phyloP scores from a whole-genome alignment of 1,284 basidiomycete species.

The Ceratobasidium sp. region DNA sequence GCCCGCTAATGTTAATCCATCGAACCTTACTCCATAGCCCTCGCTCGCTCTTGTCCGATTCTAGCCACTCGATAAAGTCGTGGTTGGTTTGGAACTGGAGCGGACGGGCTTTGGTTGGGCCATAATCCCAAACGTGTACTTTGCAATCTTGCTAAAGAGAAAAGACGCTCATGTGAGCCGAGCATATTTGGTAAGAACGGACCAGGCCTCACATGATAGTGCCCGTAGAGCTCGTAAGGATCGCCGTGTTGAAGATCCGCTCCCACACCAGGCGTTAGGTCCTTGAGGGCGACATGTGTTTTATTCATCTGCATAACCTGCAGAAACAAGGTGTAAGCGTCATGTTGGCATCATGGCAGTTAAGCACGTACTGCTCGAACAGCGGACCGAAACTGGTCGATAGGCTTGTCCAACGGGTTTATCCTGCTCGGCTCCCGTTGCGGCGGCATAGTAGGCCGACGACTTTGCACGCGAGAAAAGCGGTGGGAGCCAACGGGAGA shows the following conservation, averaged over 20 bases:
- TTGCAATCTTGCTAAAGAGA: constrained; percentile 17
- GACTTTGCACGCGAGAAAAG: constrained; percentile 17
- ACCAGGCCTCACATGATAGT: constrained; percentile 4
- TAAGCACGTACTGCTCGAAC: constrained; percentile 1
- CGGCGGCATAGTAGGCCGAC: constrained; percentile 1
- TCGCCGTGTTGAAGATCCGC: constrained; percentile 4
- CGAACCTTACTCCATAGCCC: constrained; percentile 39
- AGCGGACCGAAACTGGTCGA: constrained; percentile 31
- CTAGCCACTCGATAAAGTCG: constrained; percentile 12
- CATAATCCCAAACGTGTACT: constrained; percentile 37
- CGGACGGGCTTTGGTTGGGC: constrained; percentile 13
- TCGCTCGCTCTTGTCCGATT: not conserved
- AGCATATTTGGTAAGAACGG: not conserved
- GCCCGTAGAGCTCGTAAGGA: constrained; percentile 15
- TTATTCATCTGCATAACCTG: constrained; percentile 27
- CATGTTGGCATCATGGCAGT: too few relatives aligned
- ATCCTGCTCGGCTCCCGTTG: not conserved
- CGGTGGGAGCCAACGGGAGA: not conserved
- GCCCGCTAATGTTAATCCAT: constrained; percentile 43
- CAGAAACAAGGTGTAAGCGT: not conserved
- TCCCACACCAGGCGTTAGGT: constrained; percentile 21
- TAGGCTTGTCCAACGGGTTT: constrained; percentile 3
- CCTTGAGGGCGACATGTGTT: constrained; percentile 32
- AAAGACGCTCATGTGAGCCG: not conserved
- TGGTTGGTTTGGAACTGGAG: constrained; percentile 23